phyloP scores from a whole-genome alignment of 208 protist species.

The Leishmania major region DNA sequence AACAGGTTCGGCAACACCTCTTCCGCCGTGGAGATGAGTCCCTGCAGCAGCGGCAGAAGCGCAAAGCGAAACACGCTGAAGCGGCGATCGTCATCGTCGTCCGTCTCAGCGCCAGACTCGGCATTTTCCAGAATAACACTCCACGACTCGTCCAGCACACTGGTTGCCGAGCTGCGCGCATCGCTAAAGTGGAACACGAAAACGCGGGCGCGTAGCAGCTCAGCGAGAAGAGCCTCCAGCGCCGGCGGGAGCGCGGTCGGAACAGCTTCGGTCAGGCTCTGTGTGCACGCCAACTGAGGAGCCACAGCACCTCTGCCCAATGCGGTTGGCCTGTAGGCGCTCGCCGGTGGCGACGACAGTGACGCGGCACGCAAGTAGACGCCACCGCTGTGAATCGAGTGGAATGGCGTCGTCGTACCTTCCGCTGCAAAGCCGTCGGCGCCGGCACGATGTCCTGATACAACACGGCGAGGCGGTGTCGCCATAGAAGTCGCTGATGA shows the following conservation, averaged over 20 bases:
- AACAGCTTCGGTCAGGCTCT: background rate
- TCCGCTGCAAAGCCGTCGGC: background rate
- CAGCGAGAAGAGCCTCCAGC: slow-evolving; percentile 27
- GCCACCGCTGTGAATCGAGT: slow-evolving; percentile 1
- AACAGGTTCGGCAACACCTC: slow-evolving; percentile 68
- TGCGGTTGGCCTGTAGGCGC: background rate
- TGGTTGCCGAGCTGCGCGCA: slow-evolving; percentile 38
- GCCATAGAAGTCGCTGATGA: slow-evolving; percentile 1
- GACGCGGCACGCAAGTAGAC: background rate
- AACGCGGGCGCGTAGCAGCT: slow-evolving; percentile 43
- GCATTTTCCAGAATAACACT: slow-evolving; percentile 72
- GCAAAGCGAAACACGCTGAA: slow-evolving; percentile 76
- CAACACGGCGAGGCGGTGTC: slow-evolving; percentile 10
- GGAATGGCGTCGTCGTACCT: slow-evolving; percentile 13
- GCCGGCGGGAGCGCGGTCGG: slow-evolving; percentile 11
- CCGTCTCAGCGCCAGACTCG: slow-evolving; percentile 42
- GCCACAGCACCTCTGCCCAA: background rate
- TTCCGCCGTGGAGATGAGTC: slow-evolving; percentile 70
- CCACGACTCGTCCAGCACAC: slow-evolving; percentile 82
- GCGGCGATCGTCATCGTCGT: slow-evolving; percentile 43
- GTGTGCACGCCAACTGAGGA: background rate
- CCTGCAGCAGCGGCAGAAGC: slow-evolving; percentile 79
- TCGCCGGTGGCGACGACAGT: background rate
- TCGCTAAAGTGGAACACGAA: slow-evolving; percentile 67
- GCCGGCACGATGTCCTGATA: background rate